Conservation (phyloP, 225 moss, liverwort and hornwort species). For the Pseudisothecium myosuroides region DNA sequence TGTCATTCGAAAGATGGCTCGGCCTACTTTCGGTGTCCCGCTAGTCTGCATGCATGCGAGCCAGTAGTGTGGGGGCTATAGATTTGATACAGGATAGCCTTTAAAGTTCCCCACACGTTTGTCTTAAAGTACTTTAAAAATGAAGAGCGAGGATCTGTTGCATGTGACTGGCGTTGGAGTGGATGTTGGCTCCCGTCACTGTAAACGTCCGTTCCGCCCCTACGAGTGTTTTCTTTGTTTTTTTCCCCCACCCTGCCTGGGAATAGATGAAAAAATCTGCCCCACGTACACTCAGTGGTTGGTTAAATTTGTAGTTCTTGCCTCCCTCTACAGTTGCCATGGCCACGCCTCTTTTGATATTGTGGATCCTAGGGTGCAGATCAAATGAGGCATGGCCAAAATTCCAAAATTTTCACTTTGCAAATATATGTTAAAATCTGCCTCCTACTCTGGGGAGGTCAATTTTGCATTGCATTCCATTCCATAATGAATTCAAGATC, state of each 20-base stretch:
- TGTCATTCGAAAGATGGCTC: not conserved
- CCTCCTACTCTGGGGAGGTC: no score
- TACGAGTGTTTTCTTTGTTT: not conserved
- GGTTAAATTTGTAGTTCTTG: not conserved
- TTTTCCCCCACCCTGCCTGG: not conserved
- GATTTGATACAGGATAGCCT: not conserved
- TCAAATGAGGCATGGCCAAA: not conserved
- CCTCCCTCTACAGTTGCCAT: not conserved
- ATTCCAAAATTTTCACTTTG: no score
- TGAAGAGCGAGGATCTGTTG: not conserved
- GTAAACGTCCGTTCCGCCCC: not conserved
- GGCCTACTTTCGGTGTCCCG: slow-evolving; percentile 2
- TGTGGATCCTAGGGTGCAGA: not conserved
- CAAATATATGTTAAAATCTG: no score
- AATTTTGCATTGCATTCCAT: no score
- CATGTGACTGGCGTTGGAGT: not conserved
- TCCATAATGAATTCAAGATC: no score
- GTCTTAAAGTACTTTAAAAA: not conserved
- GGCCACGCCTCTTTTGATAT: not conserved
- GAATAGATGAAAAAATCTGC: not conserved
- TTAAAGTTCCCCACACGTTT: not conserved
- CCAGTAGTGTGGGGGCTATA: not conserved
- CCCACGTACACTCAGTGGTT: no score
- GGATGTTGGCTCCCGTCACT: no score
- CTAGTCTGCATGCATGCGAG: not conserved